phyloP scores from a whole-genome alignment of 2,329 filamentous ascomycete genomes.

The Calonectria ilicicola region DNA sequence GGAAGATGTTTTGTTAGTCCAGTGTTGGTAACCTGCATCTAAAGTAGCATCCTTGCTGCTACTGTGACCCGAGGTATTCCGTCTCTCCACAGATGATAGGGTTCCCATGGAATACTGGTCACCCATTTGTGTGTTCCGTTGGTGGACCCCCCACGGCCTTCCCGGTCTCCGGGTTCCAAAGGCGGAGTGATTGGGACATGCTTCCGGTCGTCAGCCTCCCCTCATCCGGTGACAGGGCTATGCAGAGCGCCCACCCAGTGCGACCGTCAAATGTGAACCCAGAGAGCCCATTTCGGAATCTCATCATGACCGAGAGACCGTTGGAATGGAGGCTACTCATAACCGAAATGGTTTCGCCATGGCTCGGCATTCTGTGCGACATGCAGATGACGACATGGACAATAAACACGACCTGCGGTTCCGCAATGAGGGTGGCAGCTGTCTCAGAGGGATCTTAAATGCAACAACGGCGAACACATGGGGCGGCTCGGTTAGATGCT shows the following conservation, averaged over 20 bases:
- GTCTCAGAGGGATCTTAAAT: constrained; percentile 55
- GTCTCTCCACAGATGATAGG: constrained; percentile 83
- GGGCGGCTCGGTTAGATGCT: constrained; percentile 67
- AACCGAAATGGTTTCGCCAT: constrained; percentile 90
- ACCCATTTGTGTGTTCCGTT: constrained; percentile 93
- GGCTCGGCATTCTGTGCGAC: constrained; percentile 88
- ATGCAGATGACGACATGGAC: constrained; percentile 93
- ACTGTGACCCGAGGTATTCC: constrained; percentile 86
- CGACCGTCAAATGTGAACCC: constrained; percentile 89
- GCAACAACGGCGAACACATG: constrained; percentile 67
- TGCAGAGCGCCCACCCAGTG: constrained; percentile 86
- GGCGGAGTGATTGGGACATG: constrained; percentile 90
- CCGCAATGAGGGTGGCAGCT: constrained; percentile 67
- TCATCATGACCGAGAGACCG: constrained; percentile 89
- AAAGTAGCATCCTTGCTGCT: constrained; percentile 89
- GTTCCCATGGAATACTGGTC: constrained; percentile 90
- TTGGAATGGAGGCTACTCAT: constrained; percentile 84
- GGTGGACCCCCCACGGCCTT: constrained; percentile 76
- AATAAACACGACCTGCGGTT: constrained; percentile 92
- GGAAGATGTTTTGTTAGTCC: constrained; percentile 83
- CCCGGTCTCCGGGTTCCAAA: constrained; percentile 90
- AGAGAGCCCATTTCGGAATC: constrained; percentile 93
- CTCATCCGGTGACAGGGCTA: constrained; percentile 87
- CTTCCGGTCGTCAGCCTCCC: constrained; percentile 87
- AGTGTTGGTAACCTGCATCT: constrained; percentile 87